Base-by-base conservation (phyloP, 306 rosid genomes). In the Dryas drummondii region DNA sequence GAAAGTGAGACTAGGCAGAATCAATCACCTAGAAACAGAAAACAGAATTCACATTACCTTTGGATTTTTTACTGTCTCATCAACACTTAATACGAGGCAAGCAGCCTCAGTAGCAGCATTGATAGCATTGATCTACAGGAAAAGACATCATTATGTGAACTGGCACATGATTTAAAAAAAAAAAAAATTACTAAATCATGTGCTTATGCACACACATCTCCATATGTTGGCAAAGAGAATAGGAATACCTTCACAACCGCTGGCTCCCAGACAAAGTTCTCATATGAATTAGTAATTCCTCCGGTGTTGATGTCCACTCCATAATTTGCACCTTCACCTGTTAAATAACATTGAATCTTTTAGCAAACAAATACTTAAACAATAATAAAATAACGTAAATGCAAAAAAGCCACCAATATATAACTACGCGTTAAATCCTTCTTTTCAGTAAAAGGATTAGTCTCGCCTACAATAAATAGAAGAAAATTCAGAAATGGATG, bases 71-170 rank as follows among this genome's bases (percentile, higher is more conserved):
- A 96, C 87, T 1, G 99, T 96, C 88, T 96, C 99, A 49, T 96
- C 99, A 42, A 96, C 98, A 46, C 99, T 96, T 73, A 96, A 74
- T 76, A 96, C 73, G 56, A 96, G 97, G 81, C 99, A 96, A 64
- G 99, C 96, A 45, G 99, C 99, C 79, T 96, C 99, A 0, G 99
- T 96, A 54, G 99, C 99, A 69, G 99, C 99, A 80, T 89, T 96
- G 66, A 96, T 89, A 80, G 99, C 99, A 78, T 96, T 96, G 60
- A 96, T 89, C 99, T 96, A 88, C 88, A 89, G 78, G 52, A 14
- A 40, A 19, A 53, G 9, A 64, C 40, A 9, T 4, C 2, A 4
- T 59, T 45, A 52, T 5, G 4, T n/a, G 15, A 8, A 4, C 14
- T 63, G 9, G 57, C 68, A 57, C n/a, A 75, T 73, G 82, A 71